Conservation (phyloP, 768 basidiomycete genomes). For the Dentipellis fragilis region DNA sequence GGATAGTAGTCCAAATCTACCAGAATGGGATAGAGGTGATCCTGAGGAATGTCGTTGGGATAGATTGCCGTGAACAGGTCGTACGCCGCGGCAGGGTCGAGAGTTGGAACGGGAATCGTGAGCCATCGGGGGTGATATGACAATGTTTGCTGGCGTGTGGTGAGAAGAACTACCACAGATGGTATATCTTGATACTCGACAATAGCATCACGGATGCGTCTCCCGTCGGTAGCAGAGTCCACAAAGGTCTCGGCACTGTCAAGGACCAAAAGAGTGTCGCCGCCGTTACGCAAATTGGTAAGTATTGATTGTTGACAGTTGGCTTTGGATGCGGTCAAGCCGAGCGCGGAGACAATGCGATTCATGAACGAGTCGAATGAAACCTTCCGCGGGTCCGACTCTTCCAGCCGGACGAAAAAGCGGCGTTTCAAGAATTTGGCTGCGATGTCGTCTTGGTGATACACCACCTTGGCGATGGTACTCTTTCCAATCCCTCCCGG, state of each 20-base stretch:
- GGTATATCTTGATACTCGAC: no score
- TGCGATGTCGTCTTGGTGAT: background rate
- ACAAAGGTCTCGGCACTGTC: background rate
- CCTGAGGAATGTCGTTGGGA: background rate
- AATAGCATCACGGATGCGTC: no score
- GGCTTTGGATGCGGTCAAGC: background rate
- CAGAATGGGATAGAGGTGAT: background rate
- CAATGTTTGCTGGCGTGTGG: no score
- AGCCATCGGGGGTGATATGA: no score
- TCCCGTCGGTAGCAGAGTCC: background rate
- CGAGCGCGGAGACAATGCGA: background rate
- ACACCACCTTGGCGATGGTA: background rate
- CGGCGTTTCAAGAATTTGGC: background rate
- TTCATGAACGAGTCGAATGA: background rate
- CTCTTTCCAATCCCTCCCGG: background rate
- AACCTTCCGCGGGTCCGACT: background rate
- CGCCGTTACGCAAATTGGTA: background rate
- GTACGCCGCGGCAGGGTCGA: background rate
- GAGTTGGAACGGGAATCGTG: no score
- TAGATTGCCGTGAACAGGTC: background rate
- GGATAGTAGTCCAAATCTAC: background rate
- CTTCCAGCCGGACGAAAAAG: background rate
- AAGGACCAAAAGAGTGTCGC: background rate
- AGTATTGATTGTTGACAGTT: background rate
- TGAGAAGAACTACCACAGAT: no score